Evolutionary conservation across 495 filamentous ascomycete genomes (phyloP).

Genomic region (Physcia stellaris): DNA sequence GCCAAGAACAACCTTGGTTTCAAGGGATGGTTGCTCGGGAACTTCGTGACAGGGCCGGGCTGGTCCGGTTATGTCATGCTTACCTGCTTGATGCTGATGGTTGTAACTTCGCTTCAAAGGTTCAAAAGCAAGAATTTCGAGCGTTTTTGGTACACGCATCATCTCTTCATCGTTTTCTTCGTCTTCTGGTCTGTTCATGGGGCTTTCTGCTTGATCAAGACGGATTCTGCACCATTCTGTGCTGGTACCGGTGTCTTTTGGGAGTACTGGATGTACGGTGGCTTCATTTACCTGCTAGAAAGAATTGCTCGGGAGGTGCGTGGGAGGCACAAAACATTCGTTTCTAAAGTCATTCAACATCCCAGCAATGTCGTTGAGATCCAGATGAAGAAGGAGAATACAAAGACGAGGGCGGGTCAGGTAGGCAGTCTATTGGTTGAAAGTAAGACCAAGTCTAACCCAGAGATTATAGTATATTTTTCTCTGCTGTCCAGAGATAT

Average conservation of each 20-base stretch:
- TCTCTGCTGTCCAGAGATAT: conserved; percentile 68
- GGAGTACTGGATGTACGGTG: conserved; percentile 69
- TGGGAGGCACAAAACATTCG: conserved; percentile 60
- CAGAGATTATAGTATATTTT: conserved; percentile 46
- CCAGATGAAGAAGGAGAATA: conserved; percentile 72
- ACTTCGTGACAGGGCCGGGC: conserved; percentile 60
- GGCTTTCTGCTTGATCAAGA: conserved; percentile 69
- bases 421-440: conserved; percentile 11
- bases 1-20: conserved; percentile 57
- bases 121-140: conserved; percentile 58
- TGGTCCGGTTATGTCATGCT: conserved; percentile 75
- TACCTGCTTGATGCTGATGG: conserved; percentile 51
- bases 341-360: conserved; percentile 73
- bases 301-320: conserved; percentile 55
- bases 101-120: conserved; percentile 54
- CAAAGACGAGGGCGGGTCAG: conserved; percentile 63
- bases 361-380: conserved; percentile 73
- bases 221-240: conserved; percentile 59
- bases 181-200: conserved; percentile 73
- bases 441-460: not conserved
- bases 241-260: conserved; percentile 61
- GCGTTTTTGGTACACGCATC: conserved; percentile 70
- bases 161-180: conserved; percentile 68
- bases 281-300: conserved; percentile 57
- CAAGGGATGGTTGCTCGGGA: conserved; percentile 53